Evolutionary conservation across 768 basidiomycete genomes (phyloP).

Genomic region (Termitomyces titanicus): DNA sequence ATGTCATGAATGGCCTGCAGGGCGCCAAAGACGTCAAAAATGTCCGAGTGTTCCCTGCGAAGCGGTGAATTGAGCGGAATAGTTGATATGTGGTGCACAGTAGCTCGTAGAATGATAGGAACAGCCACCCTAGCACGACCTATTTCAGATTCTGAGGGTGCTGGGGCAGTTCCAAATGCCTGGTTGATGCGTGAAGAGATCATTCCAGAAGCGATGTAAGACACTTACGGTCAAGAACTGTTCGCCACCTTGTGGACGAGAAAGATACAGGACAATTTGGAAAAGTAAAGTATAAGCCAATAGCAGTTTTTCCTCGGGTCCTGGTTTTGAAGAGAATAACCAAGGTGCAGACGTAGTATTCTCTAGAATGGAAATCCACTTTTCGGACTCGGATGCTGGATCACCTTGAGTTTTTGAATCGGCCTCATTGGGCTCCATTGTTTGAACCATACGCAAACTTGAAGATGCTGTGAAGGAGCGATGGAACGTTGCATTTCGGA

Average conservation of each 20-base stretch:
- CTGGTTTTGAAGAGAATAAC: conserved; percentile 12
- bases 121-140: conserved; percentile 21
- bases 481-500: background rate
- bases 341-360: conserved; percentile 20
- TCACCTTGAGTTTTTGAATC: background rate
- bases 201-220: background rate
- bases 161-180: conserved; percentile 22
- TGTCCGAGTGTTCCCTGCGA: conserved; percentile 15
- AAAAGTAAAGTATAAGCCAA: conserved; percentile 21
- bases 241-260: conserved; percentile 16
- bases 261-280: conserved; percentile 24
- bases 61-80: conserved; percentile 16
- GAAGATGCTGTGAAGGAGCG: conserved; percentile 2
- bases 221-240: conserved; percentile 19
- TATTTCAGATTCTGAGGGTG: conserved; percentile 21
- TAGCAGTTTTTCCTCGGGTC: conserved; percentile 14
- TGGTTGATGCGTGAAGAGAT: background rate
- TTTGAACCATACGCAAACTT: background rate
- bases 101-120: conserved; percentile 15
- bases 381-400: background rate
- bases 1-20: conserved; percentile 19
- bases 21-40: conserved; percentile 23
- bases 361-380: conserved; percentile 21
- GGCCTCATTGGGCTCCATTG: background rate
- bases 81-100: conserved; percentile 19